Conservation (phyloP, 2,329 filamentous ascomycete genomes). For the Aspergillus aculeatus region DNA sequence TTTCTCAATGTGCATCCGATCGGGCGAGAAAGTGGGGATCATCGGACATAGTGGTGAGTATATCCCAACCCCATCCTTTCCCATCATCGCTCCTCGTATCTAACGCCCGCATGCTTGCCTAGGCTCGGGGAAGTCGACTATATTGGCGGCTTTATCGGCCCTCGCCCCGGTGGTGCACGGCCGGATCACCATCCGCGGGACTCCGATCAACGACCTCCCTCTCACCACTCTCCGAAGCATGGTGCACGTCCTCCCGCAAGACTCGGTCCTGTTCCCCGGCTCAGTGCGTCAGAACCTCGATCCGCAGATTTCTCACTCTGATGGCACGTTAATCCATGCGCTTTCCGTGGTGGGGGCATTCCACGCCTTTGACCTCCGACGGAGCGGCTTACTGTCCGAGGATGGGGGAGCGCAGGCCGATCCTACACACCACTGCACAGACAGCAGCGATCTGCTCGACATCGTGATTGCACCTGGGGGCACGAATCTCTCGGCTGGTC, state of each 20-base stretch:
- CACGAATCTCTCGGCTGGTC: background rate
- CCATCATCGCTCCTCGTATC: background rate
- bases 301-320: background rate
- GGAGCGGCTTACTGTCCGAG: background rate
- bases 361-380: background rate
- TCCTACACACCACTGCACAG: background rate
- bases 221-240: background rate
- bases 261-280: background rate
- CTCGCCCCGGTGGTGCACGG: background rate
- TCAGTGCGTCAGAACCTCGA: background rate
- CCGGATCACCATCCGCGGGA: background rate
- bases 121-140: background rate
- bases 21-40: background rate
- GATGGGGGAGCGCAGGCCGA: too few relatives aligned
- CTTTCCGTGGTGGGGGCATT: background rate
- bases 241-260: background rate
- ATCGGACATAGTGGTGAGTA: background rate
- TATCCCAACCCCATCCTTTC: background rate
- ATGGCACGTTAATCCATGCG: background rate
- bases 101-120: background rate
- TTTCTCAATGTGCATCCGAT: background rate
- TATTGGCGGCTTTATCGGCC: background rate
- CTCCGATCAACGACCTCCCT: background rate
- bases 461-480: too few relatives aligned
- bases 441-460: background rate